A percentile compares a stretch with the other conserved stretches of the same genome.
phyloP scores from a whole-genome alignment of 164 flowering plant genomes.

The Warburgia ugandensis region DNA sequence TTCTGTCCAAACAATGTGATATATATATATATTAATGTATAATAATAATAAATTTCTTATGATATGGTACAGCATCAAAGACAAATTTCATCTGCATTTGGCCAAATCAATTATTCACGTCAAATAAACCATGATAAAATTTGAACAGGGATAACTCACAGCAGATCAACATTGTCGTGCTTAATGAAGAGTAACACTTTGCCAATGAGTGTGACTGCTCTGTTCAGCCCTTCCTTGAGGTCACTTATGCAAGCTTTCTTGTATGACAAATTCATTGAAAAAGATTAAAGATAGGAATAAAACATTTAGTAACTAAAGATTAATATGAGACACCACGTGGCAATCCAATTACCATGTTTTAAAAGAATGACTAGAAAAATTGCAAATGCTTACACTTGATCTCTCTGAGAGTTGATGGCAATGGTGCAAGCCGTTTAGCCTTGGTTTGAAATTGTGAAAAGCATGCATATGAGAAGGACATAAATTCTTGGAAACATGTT shows the following conservation, averaged over 20 bases:
- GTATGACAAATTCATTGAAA: slow-evolving; percentile 48
- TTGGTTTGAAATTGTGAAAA: slow-evolving; percentile 42
- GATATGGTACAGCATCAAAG: too few relatives aligned
- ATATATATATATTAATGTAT: too few relatives aligned
- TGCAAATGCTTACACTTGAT: slow-evolving; percentile 39
- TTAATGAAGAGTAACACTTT: slow-evolving; percentile 60
- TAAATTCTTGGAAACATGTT: too few relatives aligned
- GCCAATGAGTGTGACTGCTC: slow-evolving; percentile 48
- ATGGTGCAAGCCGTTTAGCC: slow-evolving; percentile 44
- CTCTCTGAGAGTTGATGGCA: slow-evolving; percentile 42
- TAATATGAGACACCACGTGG: neutral
- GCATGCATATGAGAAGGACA: too few relatives aligned
- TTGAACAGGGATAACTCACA: slow-evolving; percentile 39
- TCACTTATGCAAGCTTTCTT: slow-evolving; percentile 38
- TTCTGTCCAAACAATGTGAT: too few relatives aligned
- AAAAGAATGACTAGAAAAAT: neutral
- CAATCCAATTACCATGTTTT: neutral
- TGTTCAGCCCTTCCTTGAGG: slow-evolving; percentile 65
- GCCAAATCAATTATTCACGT: too few relatives aligned
- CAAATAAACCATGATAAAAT: slow-evolving; percentile 1
- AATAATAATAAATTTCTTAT: too few relatives aligned
- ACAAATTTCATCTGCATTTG: too few relatives aligned
- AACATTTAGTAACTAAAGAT: neutral
- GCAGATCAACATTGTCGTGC: slow-evolving; percentile 55
- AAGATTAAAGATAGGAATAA: neutral